Evolutionary conservation across 1,284 basidiomycete genomes (phyloP).

Genomic region (Coriolopsis trogii): DNA sequence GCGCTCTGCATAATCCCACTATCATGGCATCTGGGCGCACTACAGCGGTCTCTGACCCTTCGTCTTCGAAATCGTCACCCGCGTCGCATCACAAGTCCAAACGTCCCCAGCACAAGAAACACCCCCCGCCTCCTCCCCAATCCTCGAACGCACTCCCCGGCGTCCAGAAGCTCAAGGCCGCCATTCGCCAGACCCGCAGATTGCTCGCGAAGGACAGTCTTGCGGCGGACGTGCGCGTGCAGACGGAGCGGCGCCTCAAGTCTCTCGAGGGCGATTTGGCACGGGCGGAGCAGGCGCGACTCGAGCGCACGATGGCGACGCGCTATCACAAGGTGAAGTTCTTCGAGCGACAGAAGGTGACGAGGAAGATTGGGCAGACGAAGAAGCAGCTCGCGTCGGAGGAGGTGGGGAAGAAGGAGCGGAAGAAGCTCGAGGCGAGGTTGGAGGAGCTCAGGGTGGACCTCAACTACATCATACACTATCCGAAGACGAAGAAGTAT

Average conservation of each 20-base stretch:
- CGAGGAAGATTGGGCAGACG: constrained; percentile 68
- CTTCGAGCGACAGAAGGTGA: constrained; percentile 85
- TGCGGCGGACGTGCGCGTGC: constrained; percentile 76
- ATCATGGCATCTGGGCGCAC: background rate
- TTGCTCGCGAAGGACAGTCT: constrained; percentile 82
- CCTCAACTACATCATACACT: constrained; percentile 85
- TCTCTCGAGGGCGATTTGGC: constrained; percentile 77
- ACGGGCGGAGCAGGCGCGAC: constrained; percentile 56
- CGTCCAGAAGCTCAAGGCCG: constrained; percentile 80
- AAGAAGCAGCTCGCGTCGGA: constrained; percentile 51
- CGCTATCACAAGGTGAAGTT: constrained; percentile 89
- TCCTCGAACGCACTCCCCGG: constrained; percentile 44
- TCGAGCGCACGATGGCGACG: constrained; percentile 73
- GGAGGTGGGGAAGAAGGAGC: constrained; percentile 39
- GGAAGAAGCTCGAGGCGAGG: constrained; percentile 48
- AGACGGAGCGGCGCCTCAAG: constrained; percentile 76
- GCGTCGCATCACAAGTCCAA: constrained; percentile 4
- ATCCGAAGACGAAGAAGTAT: constrained; percentile 83
- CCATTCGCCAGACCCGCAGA: constrained; percentile 77
- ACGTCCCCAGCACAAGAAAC: constrained; percentile 20
- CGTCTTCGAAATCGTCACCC: constrained; percentile 10
- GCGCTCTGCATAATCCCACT: no score
- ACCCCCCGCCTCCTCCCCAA: constrained; percentile 3
- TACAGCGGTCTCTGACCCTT: constrained; percentile 10
- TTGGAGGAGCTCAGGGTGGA: constrained; percentile 71